Evolutionary conservation across 176 grass and related monocot species (phyloP), one percentile per base, ranked within the genome.

Genomic region (Rhynchospora pubera): DNA sequence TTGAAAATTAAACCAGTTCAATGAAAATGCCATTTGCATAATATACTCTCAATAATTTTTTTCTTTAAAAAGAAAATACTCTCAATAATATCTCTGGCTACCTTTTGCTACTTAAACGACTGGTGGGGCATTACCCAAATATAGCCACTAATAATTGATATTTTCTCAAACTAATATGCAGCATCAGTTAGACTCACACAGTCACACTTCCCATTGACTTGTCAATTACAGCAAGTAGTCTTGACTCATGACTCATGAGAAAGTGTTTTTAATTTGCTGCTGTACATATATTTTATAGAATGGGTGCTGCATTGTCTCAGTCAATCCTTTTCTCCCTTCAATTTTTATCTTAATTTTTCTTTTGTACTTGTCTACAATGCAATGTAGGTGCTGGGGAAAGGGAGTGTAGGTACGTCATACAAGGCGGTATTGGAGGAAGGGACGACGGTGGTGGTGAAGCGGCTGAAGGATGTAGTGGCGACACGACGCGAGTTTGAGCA

Each of bases 351-450:
- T 47, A 70, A 70, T 46, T 9, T 59, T 23, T 3, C 8, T 23
- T 72, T 71, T 47, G 14, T 23, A 32, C 13, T 28, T 13, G 2
- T 24, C n/a, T 15, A 16, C 14, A 56, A 77, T 57, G 74, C 22
- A 30, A 80, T 30, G 43, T 51, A 82, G 79, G 90, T 97, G 73
- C 85, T 97, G 7, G 92, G 94, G 11, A 97, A 97, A 50, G 94
- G 94, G 15, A 83, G 60, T 13, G 43, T 86, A 2, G 94, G 94
- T 4, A 94, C 92, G 24, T 92, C 92, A 12, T 97, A 97, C 87
- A 97, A 91, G 81, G 92, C 94, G 43, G 68, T 83, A 66, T 84
- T 97, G 71, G 94, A 97, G 85, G 94, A 97, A 0, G 94, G 94
- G 0, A 76, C 92, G 1, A 92, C 87, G 9, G 94, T 94, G 86